Conservation (phyloP, 2,329 filamentous ascomycete species). For the Fusarium sp. region DNA sequence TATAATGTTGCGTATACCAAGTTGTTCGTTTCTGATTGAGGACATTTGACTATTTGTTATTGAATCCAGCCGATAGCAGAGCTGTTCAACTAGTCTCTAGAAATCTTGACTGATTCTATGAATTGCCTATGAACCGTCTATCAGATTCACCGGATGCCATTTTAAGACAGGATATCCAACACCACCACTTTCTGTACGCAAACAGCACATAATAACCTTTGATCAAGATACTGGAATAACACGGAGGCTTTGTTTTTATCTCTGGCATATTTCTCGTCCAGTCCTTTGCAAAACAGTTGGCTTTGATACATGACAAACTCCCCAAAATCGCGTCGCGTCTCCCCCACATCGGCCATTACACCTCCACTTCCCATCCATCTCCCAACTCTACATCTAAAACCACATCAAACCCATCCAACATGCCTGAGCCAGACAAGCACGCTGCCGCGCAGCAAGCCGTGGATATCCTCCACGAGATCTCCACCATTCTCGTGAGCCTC, state of each 20-base stretch:
- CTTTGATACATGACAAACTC: background rate
- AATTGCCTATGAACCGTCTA: background rate
- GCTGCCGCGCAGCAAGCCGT: conserved; percentile 84
- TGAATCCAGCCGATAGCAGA: background rate
- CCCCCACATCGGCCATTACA: conserved; percentile 32
- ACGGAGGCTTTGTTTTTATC: background rate
- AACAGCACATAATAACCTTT: background rate
- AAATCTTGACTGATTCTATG: background rate
- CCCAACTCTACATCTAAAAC: conserved; percentile 6
- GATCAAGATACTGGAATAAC: background rate
- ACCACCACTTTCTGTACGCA: background rate
- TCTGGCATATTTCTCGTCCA: background rate
- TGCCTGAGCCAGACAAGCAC: conserved; percentile 73
- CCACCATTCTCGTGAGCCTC: conserved; percentile 82
- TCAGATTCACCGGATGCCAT: background rate
- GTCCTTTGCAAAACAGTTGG: background rate
- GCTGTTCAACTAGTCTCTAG: background rate
- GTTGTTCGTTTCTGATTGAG: background rate
- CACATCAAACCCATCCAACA: conserved; percentile 41
- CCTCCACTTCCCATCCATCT: conserved; percentile 32
- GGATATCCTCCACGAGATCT: conserved; percentile 86
- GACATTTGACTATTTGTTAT: background rate
- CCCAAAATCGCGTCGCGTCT: conserved; percentile 34
- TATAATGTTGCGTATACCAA: conserved; percentile 10
- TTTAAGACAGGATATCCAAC: too few relatives aligned